Evolutionary conservation across 2,329 filamentous ascomycete species (phyloP).

Genomic region (Aspergillus tubingensis): DNA sequence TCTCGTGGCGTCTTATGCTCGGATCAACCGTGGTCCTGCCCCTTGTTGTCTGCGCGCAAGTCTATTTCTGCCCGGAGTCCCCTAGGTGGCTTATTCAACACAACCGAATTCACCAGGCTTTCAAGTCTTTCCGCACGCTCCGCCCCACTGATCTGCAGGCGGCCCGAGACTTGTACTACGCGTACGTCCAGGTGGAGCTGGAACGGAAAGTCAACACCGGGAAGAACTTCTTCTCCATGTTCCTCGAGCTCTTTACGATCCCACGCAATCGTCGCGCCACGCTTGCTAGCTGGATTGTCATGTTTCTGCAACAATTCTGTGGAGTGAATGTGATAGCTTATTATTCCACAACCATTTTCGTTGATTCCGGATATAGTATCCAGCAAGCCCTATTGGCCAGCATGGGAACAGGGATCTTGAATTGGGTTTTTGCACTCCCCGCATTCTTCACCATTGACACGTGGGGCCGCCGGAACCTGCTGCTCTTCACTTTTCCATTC

Average conservation of each 20-base stretch:
- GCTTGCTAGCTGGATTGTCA: constrained; percentile 61
- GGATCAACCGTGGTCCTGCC: constrained; percentile 64
- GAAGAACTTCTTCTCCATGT: constrained; percentile 53
- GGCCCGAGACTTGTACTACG: constrained; percentile 59
- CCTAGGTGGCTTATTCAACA: constrained; percentile 56
- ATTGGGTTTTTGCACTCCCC: constrained; percentile 66
- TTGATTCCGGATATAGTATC: constrained; percentile 54
- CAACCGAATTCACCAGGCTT: constrained; percentile 48
- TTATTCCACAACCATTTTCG: constrained; percentile 64
- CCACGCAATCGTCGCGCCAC: constrained; percentile 64
- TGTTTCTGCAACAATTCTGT: constrained; percentile 66
- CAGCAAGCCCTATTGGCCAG: constrained; percentile 60
- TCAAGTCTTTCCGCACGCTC: constrained; percentile 50
- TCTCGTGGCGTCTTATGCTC: constrained; percentile 70
- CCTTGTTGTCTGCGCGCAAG: constrained; percentile 58
- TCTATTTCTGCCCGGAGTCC: constrained; percentile 65
- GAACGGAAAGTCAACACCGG: constrained; percentile 58
- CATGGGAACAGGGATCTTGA: constrained; percentile 65
- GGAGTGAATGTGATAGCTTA: constrained; percentile 62
- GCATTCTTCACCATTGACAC: constrained; percentile 68
- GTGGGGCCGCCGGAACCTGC: constrained; percentile 63
- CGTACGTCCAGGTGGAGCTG: constrained; percentile 60
- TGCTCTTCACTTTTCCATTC: constrained; percentile 64
- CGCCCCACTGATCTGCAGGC: constrained; percentile 56
- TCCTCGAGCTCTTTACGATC: constrained; percentile 62